Evolutionary conservation across 2,329 filamentous ascomycete genomes (phyloP).

Genomic region (Aspergillus sp.): DNA sequence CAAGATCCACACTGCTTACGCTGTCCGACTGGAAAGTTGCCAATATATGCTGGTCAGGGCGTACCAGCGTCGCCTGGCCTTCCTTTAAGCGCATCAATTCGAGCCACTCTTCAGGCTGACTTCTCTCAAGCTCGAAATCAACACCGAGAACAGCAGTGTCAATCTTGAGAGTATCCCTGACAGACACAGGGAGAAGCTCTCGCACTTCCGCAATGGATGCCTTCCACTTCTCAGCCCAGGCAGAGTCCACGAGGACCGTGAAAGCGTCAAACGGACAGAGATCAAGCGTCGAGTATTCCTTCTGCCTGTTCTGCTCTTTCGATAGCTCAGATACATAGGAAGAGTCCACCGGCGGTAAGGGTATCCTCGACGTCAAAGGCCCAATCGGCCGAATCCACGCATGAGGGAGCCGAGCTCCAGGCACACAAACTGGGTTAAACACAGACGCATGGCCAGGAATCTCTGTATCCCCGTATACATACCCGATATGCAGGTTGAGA

Average conservation of each 20-base stretch:
- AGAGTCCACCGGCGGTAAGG: conserved; percentile 25
- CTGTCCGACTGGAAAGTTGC: conserved; percentile 2
- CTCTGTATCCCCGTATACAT: conserved; percentile 11
- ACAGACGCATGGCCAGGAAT: conserved; percentile 39
- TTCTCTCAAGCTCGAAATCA: conserved; percentile 23
- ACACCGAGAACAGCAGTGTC: conserved; percentile 1
- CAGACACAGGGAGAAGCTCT: not conserved
- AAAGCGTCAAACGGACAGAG: conserved; percentile 33
- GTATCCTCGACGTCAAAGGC: too few relatives aligned
- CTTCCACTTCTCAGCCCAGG: not conserved
- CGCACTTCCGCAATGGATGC: not conserved
- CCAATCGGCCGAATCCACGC: conserved; percentile 33
- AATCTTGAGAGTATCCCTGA: not conserved
- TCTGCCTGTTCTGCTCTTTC: conserved; percentile 20
- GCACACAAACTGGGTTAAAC: conserved; percentile 37
- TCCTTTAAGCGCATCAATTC: conserved; percentile 20
- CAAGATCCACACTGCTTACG: not conserved
- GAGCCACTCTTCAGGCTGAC: conserved; percentile 16
- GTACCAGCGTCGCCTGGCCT: conserved; percentile 31
- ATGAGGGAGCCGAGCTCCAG: conserved; percentile 44
- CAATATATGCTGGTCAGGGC: conserved; percentile 44
- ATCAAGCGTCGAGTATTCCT: conserved; percentile 39
- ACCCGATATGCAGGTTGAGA: conserved; percentile 14
- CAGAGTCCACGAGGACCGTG: conserved; percentile 26
- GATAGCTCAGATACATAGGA: conserved; percentile 38